Percentiles rank a stretch among this genome's conserved stretches.
Evolutionary conservation across 225 moss, liverwort and hornwort species (phyloP).

Genomic region (Polytrichum formosum): DNA sequence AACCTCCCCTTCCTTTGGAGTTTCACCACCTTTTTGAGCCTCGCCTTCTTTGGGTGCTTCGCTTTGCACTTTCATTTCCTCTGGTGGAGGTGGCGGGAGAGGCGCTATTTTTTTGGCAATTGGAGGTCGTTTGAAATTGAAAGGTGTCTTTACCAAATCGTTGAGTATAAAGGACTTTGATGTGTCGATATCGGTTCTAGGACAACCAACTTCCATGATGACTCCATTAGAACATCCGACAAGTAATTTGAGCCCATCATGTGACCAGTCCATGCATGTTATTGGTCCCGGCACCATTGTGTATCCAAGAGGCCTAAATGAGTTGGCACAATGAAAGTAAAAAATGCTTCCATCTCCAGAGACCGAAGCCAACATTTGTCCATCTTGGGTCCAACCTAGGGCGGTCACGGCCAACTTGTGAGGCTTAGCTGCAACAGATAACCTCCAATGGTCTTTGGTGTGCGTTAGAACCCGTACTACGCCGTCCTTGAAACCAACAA

Average conservation of each 20-base stretch:
- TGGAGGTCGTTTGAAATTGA: constrained; percentile 57
- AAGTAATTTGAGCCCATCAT: constrained; percentile 59
- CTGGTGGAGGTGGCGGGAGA: constrained; percentile 8
- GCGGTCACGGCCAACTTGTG: constrained; percentile 86
- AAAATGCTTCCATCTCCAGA: constrained; percentile 79
- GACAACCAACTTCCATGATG: constrained; percentile 71
- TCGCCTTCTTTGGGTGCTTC: background rate
- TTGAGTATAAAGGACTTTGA: constrained; percentile 68
- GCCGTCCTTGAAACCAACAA: constrained; percentile 82
- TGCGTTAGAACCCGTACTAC: constrained; percentile 64
- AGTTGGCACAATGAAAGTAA: constrained; percentile 68
- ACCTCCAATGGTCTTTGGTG: constrained; percentile 61
- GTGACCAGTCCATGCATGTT: constrained; percentile 90
- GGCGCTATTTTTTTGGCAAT: constrained; percentile 48
- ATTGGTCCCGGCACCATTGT: constrained; percentile 64
- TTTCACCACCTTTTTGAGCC: constrained; percentile 14
- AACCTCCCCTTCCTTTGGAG: constrained; percentile 10
- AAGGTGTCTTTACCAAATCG: constrained; percentile 43
- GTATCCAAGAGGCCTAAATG: constrained; percentile 80
- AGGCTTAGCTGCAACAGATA: constrained; percentile 72
- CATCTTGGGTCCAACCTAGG: constrained; percentile 63
- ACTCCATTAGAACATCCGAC: constrained; percentile 85
- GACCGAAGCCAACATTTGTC: constrained; percentile 61
- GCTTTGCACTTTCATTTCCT: background rate
- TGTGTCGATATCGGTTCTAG: constrained; percentile 65